Percentiles rank a stretch among this genome's conserved stretches.
Conservation (phyloP, 2,329 filamentous ascomycete genomes). For the Talaromyces sp. region DNA sequence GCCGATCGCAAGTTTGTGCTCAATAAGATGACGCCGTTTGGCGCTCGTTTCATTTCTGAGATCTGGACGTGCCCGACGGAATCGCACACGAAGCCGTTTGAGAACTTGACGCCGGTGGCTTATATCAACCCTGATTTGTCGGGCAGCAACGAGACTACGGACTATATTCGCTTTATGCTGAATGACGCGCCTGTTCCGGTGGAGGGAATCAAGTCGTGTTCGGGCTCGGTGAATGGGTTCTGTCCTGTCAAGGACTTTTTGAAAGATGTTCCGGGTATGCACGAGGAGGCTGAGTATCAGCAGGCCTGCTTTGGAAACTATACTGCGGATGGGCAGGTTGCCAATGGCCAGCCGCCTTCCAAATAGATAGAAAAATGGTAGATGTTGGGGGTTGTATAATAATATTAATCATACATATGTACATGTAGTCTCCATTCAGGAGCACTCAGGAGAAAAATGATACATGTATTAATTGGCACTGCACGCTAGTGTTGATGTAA, state of each 20-base stretch:
- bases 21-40: slow-evolving; percentile 51
- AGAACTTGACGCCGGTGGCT: slow-evolving; percentile 35
- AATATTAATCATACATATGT: not conserved
- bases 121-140: slow-evolving; percentile 25
- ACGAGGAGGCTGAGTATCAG: slow-evolving; percentile 24
- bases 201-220: slow-evolving; percentile 23
- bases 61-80: slow-evolving; percentile 46
- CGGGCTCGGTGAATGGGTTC: slow-evolving; percentile 23
- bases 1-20: slow-evolving; percentile 44
- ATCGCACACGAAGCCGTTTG: not conserved
- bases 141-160: slow-evolving; percentile 10
- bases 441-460: not conserved
- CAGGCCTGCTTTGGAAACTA: slow-evolving; percentile 26
- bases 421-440: not conserved
- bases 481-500: not conserved
- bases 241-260: slow-evolving; percentile 24
- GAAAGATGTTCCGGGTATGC: slow-evolving; percentile 17
- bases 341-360: slow-evolving; percentile 16
- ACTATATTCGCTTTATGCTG: slow-evolving; percentile 27
- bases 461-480: no score
- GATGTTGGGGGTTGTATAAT: not conserved
- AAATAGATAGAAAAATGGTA: not conserved
- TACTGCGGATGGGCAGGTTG: slow-evolving; percentile 20
- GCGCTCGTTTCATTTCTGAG: slow-evolving; percentile 51
- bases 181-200: slow-evolving; percentile 25